Evolutionary conservation across 768 basidiomycete genomes (phyloP).

Genomic region (Rhizopogon vulgaris): DNA sequence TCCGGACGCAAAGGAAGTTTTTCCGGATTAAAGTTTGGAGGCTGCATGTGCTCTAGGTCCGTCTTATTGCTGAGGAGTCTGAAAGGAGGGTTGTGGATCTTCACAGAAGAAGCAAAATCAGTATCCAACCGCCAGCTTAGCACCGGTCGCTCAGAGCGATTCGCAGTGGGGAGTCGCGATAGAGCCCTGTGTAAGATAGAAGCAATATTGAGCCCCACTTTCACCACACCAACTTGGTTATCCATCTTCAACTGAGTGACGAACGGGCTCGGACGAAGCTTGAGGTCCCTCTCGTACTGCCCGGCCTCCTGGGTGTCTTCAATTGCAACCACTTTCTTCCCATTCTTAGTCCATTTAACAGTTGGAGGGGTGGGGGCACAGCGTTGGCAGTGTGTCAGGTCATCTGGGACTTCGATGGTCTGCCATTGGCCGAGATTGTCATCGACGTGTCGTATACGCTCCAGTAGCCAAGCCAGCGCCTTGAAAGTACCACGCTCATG

Average conservation of each 20-base stretch:
- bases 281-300: slow-evolving; percentile 82
- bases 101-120: slow-evolving; percentile 62
- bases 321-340: slow-evolving; percentile 56
- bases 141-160: slow-evolving; percentile 37
- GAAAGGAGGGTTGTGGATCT: slow-evolving; percentile 57
- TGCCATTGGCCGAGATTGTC: slow-evolving; percentile 69
- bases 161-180: slow-evolving; percentile 63
- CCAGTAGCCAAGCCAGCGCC: slow-evolving; percentile 80
- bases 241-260: slow-evolving; percentile 75
- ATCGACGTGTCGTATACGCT: slow-evolving; percentile 73
- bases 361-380: slow-evolving; percentile 78
- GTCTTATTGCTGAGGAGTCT: slow-evolving; percentile 66
- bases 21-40: slow-evolving; percentile 54
- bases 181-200: slow-evolving; percentile 84
- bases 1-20: slow-evolving; percentile 69
- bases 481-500: slow-evolving; percentile 81
- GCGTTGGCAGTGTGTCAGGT: slow-evolving; percentile 57
- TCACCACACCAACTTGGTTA: slow-evolving; percentile 59
- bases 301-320: slow-evolving; percentile 88
- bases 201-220: slow-evolving; percentile 83
- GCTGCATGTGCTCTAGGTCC: slow-evolving; percentile 68
- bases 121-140: slow-evolving; percentile 82
- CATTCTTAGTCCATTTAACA: slow-evolving; percentile 65
- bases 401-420: slow-evolving; percentile 35
- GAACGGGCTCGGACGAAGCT: slow-evolving; percentile 80